Base-by-base conservation (phyloP, 108 stramenopile genomes). In the Fistulifera pelliculosa region DNA sequence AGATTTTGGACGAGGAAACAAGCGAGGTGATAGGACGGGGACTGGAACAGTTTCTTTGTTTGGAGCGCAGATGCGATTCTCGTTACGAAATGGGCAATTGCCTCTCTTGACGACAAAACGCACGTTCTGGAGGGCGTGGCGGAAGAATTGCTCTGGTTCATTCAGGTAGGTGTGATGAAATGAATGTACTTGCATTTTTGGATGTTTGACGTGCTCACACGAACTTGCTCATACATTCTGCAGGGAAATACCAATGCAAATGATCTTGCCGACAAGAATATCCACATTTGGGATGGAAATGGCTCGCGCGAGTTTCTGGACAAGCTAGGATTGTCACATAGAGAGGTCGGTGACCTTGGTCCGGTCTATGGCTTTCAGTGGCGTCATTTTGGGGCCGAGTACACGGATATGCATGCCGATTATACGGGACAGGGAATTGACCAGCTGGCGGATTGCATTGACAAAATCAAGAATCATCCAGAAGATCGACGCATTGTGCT, bases 341-440 rank as follows among this genome's bases (percentile, higher is more conserved):
- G 99, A n/a, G 96, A 98, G 64, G 91, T 90, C 54, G 97, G 97
- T 3, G 99, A 99, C 71, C 75, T 99, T 38, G 99, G 99, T 24
- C 99, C 99, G 2, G 99, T 99, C 57, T 99, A 99, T 70, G 99
- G 99, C 50, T 99, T 98, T 61, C 99, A 99, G 70, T 99, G 99
- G 99, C 79, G 99, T 49, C 99, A 99, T 61, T 99, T 98, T 73
- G 99, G 99, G 13, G 99, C 99, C 10, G 68, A 85, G 47, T 99
- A 99, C 73, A 79, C 54, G 53, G 82, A 95, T 60, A 96, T 98
- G 95, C 88, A 96, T 69, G 70, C 87, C 19, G 96, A 99, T 62
- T 99, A 99, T 64, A 84, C 89, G n/a, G 96, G 94, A 6, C 61
- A 97, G 72, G 99, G 99, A 17, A 92, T 99, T 6, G 99, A 99